phyloP scores from a whole-genome alignment of 257 asterid genomes.

The Lycium ferocissimum region DNA sequence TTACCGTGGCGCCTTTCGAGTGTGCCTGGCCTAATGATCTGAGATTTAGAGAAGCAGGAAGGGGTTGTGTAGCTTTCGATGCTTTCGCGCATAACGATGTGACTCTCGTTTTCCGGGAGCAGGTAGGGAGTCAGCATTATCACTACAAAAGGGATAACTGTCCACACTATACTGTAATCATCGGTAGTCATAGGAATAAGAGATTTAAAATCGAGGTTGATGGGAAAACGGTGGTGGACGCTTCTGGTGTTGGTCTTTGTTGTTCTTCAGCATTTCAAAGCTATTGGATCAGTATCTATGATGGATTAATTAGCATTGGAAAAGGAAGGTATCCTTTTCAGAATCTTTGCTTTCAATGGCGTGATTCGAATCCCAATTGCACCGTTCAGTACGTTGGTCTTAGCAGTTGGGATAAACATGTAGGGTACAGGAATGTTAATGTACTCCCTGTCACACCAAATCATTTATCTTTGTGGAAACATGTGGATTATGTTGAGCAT shows the following conservation, averaged over 20 bases:
- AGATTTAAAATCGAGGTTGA: slow-evolving; percentile 83
- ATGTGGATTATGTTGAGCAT: slow-evolving; percentile 65
- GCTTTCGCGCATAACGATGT: slow-evolving; percentile 97
- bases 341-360: slow-evolving; percentile 95
- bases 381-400: slow-evolving; percentile 91
- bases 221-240: slow-evolving; percentile 87
- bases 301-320: slow-evolving; percentile 94
- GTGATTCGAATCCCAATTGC: slow-evolving; percentile 84
- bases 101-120: slow-evolving; percentile 91
- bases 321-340: slow-evolving; percentile 98
- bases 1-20: slow-evolving; percentile 95
- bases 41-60: slow-evolving; percentile 89
- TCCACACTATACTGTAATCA: slow-evolving; percentile 95
- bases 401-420: slow-evolving; percentile 98
- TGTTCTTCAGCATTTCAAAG: slow-evolving; percentile 92
- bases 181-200: slow-evolving; percentile 94
- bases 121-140: slow-evolving; percentile 91
- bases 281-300: slow-evolving; percentile 93
- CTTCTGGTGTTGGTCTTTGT: slow-evolving; percentile 73
- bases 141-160: slow-evolving; percentile 93
- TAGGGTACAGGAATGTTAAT: slow-evolving; percentile 87
- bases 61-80: slow-evolving; percentile 97
- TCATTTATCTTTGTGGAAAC: slow-evolving; percentile 90
- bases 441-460: slow-evolving; percentile 84
- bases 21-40: slow-evolving; percentile 93